A percentile compares a stretch with the other conserved stretches of the same genome.
Evolutionary conservation across 176 grass and related monocot species (phyloP).

Genomic region (Oryza longistaminata): DNA sequence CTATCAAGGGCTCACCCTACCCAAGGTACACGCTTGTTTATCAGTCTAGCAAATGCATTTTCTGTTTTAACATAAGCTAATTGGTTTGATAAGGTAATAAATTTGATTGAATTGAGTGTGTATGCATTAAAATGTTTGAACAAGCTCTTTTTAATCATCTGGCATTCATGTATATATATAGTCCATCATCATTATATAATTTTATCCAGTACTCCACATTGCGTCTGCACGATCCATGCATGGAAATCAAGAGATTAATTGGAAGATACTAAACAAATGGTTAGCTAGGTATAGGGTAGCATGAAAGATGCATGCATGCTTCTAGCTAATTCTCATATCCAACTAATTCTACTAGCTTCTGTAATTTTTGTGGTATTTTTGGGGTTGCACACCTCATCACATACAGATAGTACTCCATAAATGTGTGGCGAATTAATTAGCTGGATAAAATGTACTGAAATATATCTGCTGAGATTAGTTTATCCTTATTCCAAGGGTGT

Average conservation of each 20-base stretch:
- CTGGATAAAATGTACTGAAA: background rate
- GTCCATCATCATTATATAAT: slow-evolving; percentile 20
- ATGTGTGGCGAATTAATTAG: background rate
- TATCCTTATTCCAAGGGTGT: background rate
- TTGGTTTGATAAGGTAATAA: background rate
- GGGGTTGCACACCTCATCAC: background rate
- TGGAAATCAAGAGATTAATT: slow-evolving; percentile 26
- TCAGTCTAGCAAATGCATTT: background rate
- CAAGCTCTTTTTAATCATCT: background rate
- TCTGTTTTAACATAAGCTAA: slow-evolving; percentile 4
- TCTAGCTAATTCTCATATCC: background rate
- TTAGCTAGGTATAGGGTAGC: slow-evolving; percentile 13
- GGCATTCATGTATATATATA: background rate
- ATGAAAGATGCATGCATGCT: background rate
- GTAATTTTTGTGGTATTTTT: background rate
- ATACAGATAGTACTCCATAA: background rate
- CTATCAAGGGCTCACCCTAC: slow-evolving; percentile 96
- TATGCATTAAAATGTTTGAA: background rate
- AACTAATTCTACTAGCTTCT: background rate
- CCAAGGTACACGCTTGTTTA: slow-evolving; percentile 53
- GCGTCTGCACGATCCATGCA: slow-evolving; percentile 19
- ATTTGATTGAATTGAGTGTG: background rate
- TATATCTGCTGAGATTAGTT: background rate
- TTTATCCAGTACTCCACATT: slow-evolving; percentile 3
- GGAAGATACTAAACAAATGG: slow-evolving; percentile 26